A percentile compares a stretch with the other conserved stretches of the same genome.
Evolutionary conservation across 2,329 filamentous ascomycete species (phyloP).

Genomic region (Cordyceps tenuipes): DNA sequence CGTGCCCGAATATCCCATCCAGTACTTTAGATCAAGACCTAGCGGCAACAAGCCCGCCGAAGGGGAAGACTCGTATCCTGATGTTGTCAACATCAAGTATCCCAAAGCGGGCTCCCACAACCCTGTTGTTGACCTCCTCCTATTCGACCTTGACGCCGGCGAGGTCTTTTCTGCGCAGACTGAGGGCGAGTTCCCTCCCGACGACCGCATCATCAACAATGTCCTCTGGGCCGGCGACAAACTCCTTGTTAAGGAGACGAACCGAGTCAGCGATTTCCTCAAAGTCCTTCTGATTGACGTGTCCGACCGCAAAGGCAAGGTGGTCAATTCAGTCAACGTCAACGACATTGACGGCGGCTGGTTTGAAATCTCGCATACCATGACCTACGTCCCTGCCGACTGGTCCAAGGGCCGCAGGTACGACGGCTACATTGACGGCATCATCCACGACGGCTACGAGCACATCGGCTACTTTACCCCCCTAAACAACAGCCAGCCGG

Average conservation of each 20-base stretch:
- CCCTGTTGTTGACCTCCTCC: constrained; percentile 76
- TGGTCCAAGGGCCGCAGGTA: constrained; percentile 62
- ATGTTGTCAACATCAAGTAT: constrained; percentile 89
- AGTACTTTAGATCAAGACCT: constrained; percentile 85
- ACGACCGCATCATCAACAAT: constrained; percentile 85
- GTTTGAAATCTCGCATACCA: constrained; percentile 89
- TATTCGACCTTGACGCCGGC: constrained; percentile 73
- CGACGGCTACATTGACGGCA: constrained; percentile 88
- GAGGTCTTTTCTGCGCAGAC: constrained; percentile 76
- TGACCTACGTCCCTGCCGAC: constrained; percentile 79
- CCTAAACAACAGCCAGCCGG: constrained; percentile 70
- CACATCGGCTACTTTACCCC: constrained; percentile 92
- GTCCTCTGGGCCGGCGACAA: constrained; percentile 83
- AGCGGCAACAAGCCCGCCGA: constrained; percentile 57
- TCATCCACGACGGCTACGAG: constrained; percentile 79
- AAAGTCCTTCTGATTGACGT: constrained; percentile 84
- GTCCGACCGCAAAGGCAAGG: constrained; percentile 60
- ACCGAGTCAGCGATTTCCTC: constrained; percentile 86
- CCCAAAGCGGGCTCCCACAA: constrained; percentile 94
- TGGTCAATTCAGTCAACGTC: constrained; percentile 72
- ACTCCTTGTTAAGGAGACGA: constrained; percentile 83
- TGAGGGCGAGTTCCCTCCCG: constrained; percentile 66
- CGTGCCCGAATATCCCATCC: constrained; percentile 84
- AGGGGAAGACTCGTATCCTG: constrained; percentile 82
- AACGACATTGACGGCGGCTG: constrained; percentile 86